Evolutionary conservation across 176 grass and related monocot species (phyloP), one percentile per base, ranked within the genome.

Genomic region (Hordeum marinum): DNA sequence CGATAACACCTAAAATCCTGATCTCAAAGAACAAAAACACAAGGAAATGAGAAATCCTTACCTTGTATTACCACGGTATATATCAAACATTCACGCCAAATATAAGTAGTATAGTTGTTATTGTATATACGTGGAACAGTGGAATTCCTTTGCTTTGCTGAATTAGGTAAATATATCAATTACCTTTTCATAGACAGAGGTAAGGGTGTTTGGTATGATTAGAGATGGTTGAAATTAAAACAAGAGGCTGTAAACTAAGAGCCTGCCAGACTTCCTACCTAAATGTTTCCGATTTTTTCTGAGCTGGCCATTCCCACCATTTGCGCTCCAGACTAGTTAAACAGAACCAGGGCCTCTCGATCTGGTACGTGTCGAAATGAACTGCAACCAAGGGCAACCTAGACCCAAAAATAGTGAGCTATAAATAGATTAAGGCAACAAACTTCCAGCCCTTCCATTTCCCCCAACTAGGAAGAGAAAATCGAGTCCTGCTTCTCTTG

Each of bases 371-470:
- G 21, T 68, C 43, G 21, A 78, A 82, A 83, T 75, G 66, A 84
- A 68, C 31, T 42, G 31, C 27, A 83, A 68, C 62, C 68, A 84
- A 77, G 37, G 60, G 59, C 29, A 75, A 24, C 18, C 52, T 84
- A 80, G n/a, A 80, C 61, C 84, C 84, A 45, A 76, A 76, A 87
- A 90, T 87, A 87, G 80, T 60, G 35, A 42, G n/a, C 89, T 87
- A 87, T 90, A 69, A 87, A 83, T 90, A 90, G 89, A 84, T 80
- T 12, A 41, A 50, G 21, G 68, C n/a, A 68, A 80, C 85, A 17
- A 71, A 68, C 60, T 68, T 80, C 42, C 29, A 69, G 85, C 48
- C 48, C 68, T 90, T 80, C 76, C 85, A 84, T 87, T 87, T 80
- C 89, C 72, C 89, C 60, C 75, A 84, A 68, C 89, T 68, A 66